Evolutionary conservation across 2,329 filamentous ascomycete species (phyloP), one percentile per base, ranked within the genome.

Genomic region (Ophiocordyceps camponoti-saundersi): DNA sequence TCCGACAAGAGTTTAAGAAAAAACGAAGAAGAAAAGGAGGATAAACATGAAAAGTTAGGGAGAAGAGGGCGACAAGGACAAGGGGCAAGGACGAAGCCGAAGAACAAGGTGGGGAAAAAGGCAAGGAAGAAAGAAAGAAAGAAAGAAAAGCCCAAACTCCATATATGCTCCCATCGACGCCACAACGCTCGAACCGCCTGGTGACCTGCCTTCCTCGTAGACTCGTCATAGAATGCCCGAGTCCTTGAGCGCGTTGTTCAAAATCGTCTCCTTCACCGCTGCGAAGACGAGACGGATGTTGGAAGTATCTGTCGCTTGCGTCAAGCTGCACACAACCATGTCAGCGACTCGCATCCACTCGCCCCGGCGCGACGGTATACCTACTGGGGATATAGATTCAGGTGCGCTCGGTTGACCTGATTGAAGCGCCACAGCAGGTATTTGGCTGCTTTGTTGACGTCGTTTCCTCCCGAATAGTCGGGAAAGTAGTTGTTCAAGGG

Each of bases 341-440:
- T 47, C 21, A 43, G 21, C 32, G 47, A 12, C 20, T 3, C 40
- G n/a, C 7, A 15, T 22, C 15, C 29, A 23, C 1, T 6, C 15
- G 20, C 1, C 1, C 2, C 1, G 12, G 16, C 15, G 3, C 16
- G 3, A 22, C 6, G 51, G n/a, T n/a, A 30, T 3, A 51, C 87
- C 67, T 77, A 95, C 92, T 98, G 92, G 61, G 92, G 92, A 64
- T 96, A 98, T 47, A 98, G 72, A 59, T 96, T 96, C 42, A 98
- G 72, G 65, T 96, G 90, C 45, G 89, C 90, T 49, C 92, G 75
- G 61, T 98, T 98, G 52, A 98, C 92, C 66, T 98, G 92, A 57
- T 96, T 98, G 64, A 98, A 98, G 58, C 92, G 80, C 92, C 92
- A 98, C 10, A 98, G 73, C 29, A 98, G 73, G 60, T 98, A 98